A percentile compares a stretch with the other conserved stretches of the same genome.
Conservation (phyloP, 768 basidiomycete genomes). For the Phylloporus sp. region DNA sequence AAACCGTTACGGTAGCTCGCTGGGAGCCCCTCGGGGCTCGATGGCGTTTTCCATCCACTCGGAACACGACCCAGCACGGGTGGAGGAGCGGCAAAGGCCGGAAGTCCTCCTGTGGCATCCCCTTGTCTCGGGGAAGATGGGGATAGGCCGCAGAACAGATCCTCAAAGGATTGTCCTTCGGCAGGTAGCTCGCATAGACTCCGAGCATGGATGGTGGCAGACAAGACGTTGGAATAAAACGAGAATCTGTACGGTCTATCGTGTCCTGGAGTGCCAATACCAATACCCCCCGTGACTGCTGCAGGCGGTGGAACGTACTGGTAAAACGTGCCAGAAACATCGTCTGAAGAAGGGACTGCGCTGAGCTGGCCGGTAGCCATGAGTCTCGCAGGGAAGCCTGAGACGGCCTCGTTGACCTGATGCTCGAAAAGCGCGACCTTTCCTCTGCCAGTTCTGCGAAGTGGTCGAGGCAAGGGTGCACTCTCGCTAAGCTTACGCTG, state of each 20-base stretch:
- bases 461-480: conserved; percentile 60
- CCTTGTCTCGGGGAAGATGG: conserved; percentile 10
- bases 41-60: conserved; percentile 7
- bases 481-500: conserved; percentile 88
- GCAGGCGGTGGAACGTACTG: conserved; percentile 10
- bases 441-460: conserved; percentile 59
- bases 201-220: conserved; percentile 92
- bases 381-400: conserved; percentile 43
- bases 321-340: conserved; percentile 27
- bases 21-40: conserved; percentile 2
- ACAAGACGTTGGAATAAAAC: conserved; percentile 92
- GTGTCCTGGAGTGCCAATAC: conserved; percentile 52
- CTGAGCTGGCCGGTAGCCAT: conserved; percentile 30
- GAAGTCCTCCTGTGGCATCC: conserved; percentile 3
- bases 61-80: conserved; percentile 8
- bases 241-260: conserved; percentile 96
- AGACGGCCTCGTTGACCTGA: conserved; percentile 44
- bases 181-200: conserved; percentile 91
- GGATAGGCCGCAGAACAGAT: conserved; percentile 67
- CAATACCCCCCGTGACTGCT: conserved; percentile 30
- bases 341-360: conserved; percentile 40
- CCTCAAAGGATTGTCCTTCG: conserved; percentile 89
- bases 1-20: conserved; percentile 11
- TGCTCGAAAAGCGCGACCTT: conserved; percentile 92
- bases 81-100: conserved; percentile 5